These are phyloP conservation scores for Phoma herbarum DNA, from an alignment of 2,329 filamentous ascomycete species.

Conservation along the genomic window DNA sequence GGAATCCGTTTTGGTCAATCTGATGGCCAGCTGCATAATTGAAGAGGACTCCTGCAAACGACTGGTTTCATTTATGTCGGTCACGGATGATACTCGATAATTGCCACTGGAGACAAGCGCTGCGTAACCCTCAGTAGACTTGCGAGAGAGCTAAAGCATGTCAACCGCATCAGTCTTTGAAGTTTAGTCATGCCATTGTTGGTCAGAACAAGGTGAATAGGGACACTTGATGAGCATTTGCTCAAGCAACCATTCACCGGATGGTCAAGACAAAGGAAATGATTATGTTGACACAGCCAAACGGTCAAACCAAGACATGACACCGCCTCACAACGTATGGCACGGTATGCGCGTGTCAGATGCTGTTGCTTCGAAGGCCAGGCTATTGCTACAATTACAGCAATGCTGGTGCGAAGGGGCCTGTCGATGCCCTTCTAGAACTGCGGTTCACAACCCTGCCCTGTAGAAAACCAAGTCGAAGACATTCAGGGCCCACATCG, in stretches of 20 bases:
- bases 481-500: conserved; percentile 21
- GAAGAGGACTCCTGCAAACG: not conserved
- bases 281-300: no score
- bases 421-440: conserved; percentile 29
- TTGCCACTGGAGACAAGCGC: not conserved
- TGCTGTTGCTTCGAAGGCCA: conserved; percentile 27
- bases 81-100: not conserved
- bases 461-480: conserved; percentile 21
- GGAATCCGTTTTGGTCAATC: not conserved
- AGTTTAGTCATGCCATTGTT: not conserved
- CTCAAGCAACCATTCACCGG: conserved; percentile 34
- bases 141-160: not conserved
- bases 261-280: conserved; percentile 30
- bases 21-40: not conserved
- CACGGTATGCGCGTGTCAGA: no score
- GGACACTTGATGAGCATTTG: conserved; percentile 17
- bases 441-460: conserved; percentile 17
- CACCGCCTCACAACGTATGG: no score
- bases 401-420: conserved; percentile 19
- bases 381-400: conserved; percentile 32
- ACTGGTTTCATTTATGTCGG: not conserved
- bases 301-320: no score
- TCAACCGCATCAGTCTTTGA: not conserved
- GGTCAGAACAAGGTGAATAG: not conserved
- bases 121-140: not conserved